A percentile compares a stretch with the other conserved stretches of the same genome.
Evolutionary conservation across 2,329 filamentous ascomycete genomes (phyloP).

Genomic region (Purpureocillium lavendulum): DNA sequence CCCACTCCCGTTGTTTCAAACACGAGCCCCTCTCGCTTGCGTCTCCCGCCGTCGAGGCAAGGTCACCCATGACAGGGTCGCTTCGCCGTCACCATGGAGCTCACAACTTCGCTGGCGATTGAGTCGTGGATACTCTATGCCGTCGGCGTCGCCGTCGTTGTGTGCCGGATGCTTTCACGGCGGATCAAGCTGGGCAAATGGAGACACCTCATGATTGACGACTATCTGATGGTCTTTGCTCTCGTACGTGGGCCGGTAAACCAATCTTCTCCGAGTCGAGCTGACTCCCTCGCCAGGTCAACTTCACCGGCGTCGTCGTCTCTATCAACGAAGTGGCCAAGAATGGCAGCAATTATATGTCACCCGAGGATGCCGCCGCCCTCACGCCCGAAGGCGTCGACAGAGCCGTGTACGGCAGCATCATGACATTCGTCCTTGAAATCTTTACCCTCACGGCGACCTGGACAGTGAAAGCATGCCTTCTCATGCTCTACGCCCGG

Average conservation of each 20-base stretch:
- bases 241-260: conserved; percentile 19
- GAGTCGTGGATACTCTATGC: conserved; percentile 22
- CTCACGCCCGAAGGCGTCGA: conserved; percentile 36
- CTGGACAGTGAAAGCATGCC: conserved; percentile 44
- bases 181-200: conserved; percentile 32
- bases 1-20: too few relatives aligned
- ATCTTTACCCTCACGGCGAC: conserved; percentile 41
- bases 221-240: conserved; percentile 47
- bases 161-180: conserved; percentile 18
- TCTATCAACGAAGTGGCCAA: conserved; percentile 32
- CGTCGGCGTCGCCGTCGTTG: conserved; percentile 16
- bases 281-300: conserved; percentile 3
- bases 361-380: conserved; percentile 22
- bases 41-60: too few relatives aligned
- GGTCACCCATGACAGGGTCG: too few relatives aligned
- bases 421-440: conserved; percentile 44
- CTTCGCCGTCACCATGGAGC: conserved; percentile 13
- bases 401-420: conserved; percentile 40
- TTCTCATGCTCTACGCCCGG: conserved; percentile 43
- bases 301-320: conserved; percentile 29
- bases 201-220: conserved; percentile 43
- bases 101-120: conserved; percentile 14
- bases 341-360: conserved; percentile 36
- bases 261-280: background rate
- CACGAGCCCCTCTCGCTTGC: too few relatives aligned